These are phyloP conservation scores for Nicotiana otophora DNA, from an alignment of 257 asterid species.

Conservation along the genomic window DNA sequence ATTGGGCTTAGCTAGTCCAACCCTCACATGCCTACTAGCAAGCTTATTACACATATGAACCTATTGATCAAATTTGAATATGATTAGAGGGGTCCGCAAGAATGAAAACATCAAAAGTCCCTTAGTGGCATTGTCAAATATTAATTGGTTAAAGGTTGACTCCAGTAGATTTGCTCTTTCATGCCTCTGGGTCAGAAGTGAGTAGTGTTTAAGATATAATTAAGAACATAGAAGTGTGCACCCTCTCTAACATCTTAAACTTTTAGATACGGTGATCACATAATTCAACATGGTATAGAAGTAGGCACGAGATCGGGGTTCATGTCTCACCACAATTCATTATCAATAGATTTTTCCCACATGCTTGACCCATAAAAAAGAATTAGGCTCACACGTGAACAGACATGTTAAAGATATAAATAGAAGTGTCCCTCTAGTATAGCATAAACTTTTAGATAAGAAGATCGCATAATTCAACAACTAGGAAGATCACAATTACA, in stretches of 20 bases:
- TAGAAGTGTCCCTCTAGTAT: background rate
- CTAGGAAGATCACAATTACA: background rate
- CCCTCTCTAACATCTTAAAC: background rate
- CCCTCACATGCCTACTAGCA: conserved; percentile 90
- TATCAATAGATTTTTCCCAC: background rate
- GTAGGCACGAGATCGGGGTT: background rate
- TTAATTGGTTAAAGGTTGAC: background rate
- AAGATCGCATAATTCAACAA: background rate
- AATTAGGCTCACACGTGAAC: background rate
- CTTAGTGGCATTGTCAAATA: background rate
- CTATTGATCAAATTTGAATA: conserved; percentile 24
- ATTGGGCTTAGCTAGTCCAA: conserved; percentile 83
- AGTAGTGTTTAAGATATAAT: background rate
- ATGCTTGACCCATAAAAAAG: background rate
- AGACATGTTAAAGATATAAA: background rate
- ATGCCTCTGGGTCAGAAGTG: background rate
- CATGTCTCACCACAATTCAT: background rate
- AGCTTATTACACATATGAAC: conserved; percentile 96
- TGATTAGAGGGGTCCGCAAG: background rate
- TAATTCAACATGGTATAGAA: background rate
- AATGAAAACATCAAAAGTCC: conserved; percentile 9
- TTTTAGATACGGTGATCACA: background rate
- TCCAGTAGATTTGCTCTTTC: background rate
- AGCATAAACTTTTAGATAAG: background rate
- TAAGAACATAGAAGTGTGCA: background rate